phyloP scores from a whole-genome alignment of 345 rosid species.

The Citrus sinensis region DNA sequence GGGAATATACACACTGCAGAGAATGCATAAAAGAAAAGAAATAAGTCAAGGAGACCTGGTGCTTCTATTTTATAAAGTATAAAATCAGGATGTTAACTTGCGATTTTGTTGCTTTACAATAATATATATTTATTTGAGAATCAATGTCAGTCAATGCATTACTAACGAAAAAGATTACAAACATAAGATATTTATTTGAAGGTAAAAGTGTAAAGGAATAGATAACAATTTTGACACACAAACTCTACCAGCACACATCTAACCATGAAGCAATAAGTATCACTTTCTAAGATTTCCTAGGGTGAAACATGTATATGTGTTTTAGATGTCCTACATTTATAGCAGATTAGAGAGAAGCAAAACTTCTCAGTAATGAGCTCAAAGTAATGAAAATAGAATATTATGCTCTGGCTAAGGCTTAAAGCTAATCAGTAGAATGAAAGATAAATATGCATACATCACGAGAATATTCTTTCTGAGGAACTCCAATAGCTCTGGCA shows the following conservation, averaged over 20 bases:
- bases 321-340: background rate
- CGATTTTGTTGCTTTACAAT: background rate
- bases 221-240: background rate
- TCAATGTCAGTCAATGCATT: background rate
- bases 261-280: background rate
- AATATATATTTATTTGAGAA: background rate
- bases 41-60: background rate
- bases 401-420: background rate
- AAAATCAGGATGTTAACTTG: background rate
- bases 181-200: too few species aligned
- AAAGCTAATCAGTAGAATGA: background rate
- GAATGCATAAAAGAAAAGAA: background rate
- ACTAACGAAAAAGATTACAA: background rate
- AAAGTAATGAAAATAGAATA: background rate
- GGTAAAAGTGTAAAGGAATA: background rate
- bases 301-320: background rate
- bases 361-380: background rate
- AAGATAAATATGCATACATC: conserved; percentile 27
- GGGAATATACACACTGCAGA: background rate
- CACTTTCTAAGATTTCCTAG: background rate
- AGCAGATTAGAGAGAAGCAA: background rate
- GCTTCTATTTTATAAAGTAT: background rate
- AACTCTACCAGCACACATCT: background rate
- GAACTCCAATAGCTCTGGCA: conserved; percentile 40
- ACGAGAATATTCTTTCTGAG: conserved; percentile 32